Conservation (phyloP, 805 yeast genomes). For the Saccharomycopsis guyanensis region DNA sequence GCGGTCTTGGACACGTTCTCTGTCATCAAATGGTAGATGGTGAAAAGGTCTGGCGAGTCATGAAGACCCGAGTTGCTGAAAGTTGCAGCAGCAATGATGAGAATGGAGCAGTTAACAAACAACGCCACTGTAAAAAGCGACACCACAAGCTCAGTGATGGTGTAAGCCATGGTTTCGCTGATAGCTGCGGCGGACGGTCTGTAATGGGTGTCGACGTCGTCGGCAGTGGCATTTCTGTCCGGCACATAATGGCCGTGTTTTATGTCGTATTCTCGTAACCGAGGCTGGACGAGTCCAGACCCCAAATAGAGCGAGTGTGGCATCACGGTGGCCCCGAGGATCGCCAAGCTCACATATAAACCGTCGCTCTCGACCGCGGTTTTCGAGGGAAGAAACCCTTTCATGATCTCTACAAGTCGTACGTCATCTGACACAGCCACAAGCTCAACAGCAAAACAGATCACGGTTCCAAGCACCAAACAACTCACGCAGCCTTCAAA, state of each 20-base stretch:
- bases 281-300: constrained; percentile 79
- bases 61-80: constrained; percentile 33
- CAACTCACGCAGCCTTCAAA: constrained; percentile 78
- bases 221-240: constrained; percentile 19
- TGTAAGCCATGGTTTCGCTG: constrained; percentile 66
- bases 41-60: constrained; percentile 60
- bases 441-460: constrained; percentile 77
- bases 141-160: constrained; percentile 75
- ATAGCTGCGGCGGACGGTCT: constrained; percentile 78
- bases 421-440: constrained; percentile 52
- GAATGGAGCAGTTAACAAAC: constrained; percentile 86
- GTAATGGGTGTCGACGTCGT: constrained; percentile 36
- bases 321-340: constrained; percentile 92
- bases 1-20: constrained; percentile 76
- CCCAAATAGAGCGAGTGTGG: constrained; percentile 85
- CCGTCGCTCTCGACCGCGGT: constrained; percentile 55
- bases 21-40: constrained; percentile 66
- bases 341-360: constrained; percentile 70
- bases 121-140: constrained; percentile 82
- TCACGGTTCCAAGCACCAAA: constrained; percentile 72
- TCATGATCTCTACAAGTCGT: constrained; percentile 51
- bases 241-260: constrained; percentile 37
- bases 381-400: constrained; percentile 56
- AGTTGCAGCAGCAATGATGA: constrained; percentile 89
- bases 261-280: constrained; percentile 67